These are phyloP conservation scores for Colletotrichum sp. DNA, from an alignment of 2,329 filamentous ascomycete species.

Conservation along the genomic window DNA sequence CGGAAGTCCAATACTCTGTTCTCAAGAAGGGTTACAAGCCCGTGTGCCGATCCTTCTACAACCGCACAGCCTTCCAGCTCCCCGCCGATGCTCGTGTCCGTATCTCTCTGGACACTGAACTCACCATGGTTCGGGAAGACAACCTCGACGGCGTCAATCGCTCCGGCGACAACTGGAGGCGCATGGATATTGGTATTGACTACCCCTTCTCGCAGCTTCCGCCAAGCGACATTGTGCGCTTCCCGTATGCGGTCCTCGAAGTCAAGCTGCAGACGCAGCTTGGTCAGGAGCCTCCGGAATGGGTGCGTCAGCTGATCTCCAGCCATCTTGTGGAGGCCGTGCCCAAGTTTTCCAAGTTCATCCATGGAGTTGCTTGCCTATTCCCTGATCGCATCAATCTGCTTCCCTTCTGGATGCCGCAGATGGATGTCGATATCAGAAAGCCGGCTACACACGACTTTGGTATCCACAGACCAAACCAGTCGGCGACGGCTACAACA, in stretches of 20 bases:
- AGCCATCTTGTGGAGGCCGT: constrained; percentile 98
- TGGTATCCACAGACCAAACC: constrained; percentile 82
- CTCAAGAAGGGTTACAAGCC: constrained; percentile 86
- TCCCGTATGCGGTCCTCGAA: constrained; percentile 95
- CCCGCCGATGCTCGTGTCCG: constrained; percentile 95
- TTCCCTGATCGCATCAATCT: constrained; percentile 89
- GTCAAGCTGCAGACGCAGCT: constrained; percentile 97
- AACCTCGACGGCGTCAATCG: constrained; percentile 83
- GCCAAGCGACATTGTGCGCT: constrained; percentile 82
- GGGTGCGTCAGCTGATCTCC: constrained; percentile 91
- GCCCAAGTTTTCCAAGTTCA: constrained; percentile 99
- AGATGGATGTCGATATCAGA: constrained; percentile 97
- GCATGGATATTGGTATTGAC: constrained; percentile 97
- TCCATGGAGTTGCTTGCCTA: constrained; percentile 88
- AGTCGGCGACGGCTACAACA: constrained; percentile 78
- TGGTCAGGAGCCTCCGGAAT: constrained; percentile 93
- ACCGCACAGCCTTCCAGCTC: constrained; percentile 96
- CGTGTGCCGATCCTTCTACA: constrained; percentile 95
- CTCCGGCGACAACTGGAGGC: constrained; percentile 88
- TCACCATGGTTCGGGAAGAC: constrained; percentile 94
- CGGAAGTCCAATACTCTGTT: constrained; percentile 92
- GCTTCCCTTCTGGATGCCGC: constrained; percentile 95
- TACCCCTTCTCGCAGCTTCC: constrained; percentile 92
- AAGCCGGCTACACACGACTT: constrained; percentile 90
- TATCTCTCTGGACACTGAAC: constrained; percentile 94